These are phyloP conservation scores for Arabis hirsuta DNA, from an alignment of 345 rosid genomes.

Conservation along the genomic window DNA sequence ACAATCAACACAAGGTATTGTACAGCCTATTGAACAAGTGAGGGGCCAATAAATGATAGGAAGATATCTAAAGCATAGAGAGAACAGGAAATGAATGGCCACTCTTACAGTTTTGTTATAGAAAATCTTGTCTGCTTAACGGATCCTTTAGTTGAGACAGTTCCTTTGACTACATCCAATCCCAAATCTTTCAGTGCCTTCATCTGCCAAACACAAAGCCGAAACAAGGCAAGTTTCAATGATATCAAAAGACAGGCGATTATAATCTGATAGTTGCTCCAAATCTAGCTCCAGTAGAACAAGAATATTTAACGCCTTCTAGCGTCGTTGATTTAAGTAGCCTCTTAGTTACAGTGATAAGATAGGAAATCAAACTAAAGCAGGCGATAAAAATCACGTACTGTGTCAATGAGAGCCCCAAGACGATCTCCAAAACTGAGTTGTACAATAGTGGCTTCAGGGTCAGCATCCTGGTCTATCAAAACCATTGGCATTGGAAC, in stretches of 20 bases:
- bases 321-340: too few species aligned
- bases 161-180: conserved; percentile 86
- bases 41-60: conserved; percentile 11
- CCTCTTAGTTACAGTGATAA: background rate
- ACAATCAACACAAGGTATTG: conserved; percentile 5
- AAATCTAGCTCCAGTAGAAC: conserved; percentile 5
- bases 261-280: background rate
- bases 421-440: conserved; percentile 97
- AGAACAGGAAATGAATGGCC: background rate
- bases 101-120: conserved; percentile 74
- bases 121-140: conserved; percentile 78
- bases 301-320: background rate
- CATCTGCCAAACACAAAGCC: conserved; percentile 59
- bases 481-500: conserved; percentile 59
- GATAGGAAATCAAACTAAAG: background rate
- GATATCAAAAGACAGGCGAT: background rate
- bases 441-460: conserved; percentile 81
- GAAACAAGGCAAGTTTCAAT: conserved; percentile 11
- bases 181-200: conserved; percentile 85
- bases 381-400: conserved; percentile 35
- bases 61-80: conserved; percentile 9
- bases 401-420: conserved; percentile 96
- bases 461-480: conserved; percentile 89
- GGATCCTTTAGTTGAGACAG: conserved; percentile 73
- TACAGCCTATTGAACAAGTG: background rate